Base-by-base conservation (phyloP, 345 rosid genomes). In the Sisymbrium irio region DNA sequence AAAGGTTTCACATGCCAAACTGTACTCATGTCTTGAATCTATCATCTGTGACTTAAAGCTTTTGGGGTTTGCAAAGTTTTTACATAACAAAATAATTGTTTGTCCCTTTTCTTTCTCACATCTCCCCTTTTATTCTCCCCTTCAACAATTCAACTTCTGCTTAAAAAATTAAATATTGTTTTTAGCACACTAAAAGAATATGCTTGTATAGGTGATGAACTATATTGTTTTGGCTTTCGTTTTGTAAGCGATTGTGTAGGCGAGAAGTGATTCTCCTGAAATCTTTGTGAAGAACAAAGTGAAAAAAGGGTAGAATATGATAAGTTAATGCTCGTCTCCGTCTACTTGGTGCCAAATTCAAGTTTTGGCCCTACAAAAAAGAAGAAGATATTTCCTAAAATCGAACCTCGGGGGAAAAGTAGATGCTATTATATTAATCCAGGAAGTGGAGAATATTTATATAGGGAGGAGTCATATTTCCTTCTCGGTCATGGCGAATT, bases 261-360 rank as follows among this genome's bases (percentile, higher is more conserved):
- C 8, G 3, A n/a, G 46, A 49, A 59, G 67, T 66, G 53, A 49
- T 59, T 49, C 46, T 40, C 28, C 39, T 47, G 9, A 37, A 45
- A 45, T 75, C 12, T 42, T 27, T 59, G 30, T 41, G 37, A 50
- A 49, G 73, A 74, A 59, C 40, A 74, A 59, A 47, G 50, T 33
- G 41, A 57, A 56, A 25, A 65, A 28, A 20, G n/a, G 7, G 14
- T 11, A 7, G 66, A 60, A 67, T 50, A 42, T 75, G 79, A 75
- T 75, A 75, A 68, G 79, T 61, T 68, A 61, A 53, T 75, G 74
- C 79, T 75, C 74, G 64, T 61, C 79, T 75, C 65, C 45, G 32
- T 76, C 73, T 50, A 20, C 37, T 47, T 28, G 18, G 64, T 13
- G 66, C 39, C 54, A 35, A 22, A 35, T 56, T 65, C 64, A 19